Conservation (phyloP, 495 filamentous ascomycete genomes). For the Xylaria grammica region DNA sequence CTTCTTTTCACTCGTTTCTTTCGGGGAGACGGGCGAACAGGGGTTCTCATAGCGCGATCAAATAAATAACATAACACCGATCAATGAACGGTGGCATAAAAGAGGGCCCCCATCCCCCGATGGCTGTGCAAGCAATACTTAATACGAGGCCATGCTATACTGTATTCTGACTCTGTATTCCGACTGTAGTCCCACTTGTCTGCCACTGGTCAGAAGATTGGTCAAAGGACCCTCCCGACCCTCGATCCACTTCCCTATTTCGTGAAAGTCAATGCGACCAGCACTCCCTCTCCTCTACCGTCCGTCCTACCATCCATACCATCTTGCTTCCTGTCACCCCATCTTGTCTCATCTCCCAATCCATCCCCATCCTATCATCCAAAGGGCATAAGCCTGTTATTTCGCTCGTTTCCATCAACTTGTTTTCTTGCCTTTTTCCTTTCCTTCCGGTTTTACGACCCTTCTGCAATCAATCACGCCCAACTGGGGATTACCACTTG, state of each 20-base stretch:
- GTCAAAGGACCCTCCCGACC: constrained; percentile 14
- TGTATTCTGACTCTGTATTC: no score
- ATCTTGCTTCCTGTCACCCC: constrained; percentile 15
- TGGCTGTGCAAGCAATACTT: not conserved
- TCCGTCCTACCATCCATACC: not conserved
- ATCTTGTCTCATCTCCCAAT: not conserved
- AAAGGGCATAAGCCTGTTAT: constrained; percentile 21
- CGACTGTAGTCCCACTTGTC: constrained; percentile 10
- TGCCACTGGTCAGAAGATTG: no score
- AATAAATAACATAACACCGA: no score
- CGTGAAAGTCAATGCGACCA: constrained; percentile 17
- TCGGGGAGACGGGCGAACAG: no score
- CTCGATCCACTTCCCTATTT: constrained; percentile 21
- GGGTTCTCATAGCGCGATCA: no score
- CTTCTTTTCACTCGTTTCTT: no score
- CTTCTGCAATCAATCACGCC: not conserved
- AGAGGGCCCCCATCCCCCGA: not conserved
- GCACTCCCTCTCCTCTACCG: constrained; percentile 11
- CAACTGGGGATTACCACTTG: not conserved
- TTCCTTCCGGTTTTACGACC: not conserved
- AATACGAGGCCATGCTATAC: constrained; percentile 24
- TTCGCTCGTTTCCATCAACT: constrained; percentile 24
- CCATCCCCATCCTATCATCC: not conserved
- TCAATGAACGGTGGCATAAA: not conserved
- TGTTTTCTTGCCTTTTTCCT: constrained; percentile 10